Conservation (phyloP, 139 green algal species). For the Chlorella sp. region DNA sequence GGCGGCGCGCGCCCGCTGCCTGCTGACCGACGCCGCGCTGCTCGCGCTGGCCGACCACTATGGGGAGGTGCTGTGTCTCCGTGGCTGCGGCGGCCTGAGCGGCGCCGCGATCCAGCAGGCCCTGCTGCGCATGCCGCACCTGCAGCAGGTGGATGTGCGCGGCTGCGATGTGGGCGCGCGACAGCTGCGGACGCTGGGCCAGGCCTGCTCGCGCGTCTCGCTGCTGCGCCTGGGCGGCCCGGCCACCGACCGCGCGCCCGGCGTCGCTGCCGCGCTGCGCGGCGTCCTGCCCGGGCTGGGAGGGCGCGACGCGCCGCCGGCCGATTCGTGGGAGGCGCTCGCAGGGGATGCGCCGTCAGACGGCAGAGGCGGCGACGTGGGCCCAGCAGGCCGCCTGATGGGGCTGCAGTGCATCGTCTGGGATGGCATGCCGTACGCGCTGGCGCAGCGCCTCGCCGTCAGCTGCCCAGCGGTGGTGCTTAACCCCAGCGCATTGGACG, state of each 20-base stretch:
- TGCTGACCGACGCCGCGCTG: slow-evolving; percentile 17
- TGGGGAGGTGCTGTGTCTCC: slow-evolving; percentile 3
- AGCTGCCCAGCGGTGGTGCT: slow-evolving; percentile 12
- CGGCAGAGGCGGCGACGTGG: slow-evolving; percentile 7
- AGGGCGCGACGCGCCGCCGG: neutral
- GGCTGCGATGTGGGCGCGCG: neutral
- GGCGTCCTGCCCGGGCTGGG: slow-evolving; percentile 8
- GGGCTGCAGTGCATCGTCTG: slow-evolving; percentile 17
- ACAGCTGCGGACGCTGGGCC: slow-evolving; percentile 16
- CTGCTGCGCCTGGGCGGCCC: slow-evolving; percentile 22
- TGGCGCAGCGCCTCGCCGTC: neutral
- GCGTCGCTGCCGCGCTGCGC: neutral
- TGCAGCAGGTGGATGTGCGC: slow-evolving; percentile 2
- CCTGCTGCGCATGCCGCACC: slow-evolving; percentile 6
- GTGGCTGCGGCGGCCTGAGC: neutral
- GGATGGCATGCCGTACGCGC: slow-evolving; percentile 3
- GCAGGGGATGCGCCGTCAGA: neutral
- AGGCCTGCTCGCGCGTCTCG: neutral
- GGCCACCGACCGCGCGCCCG: neutral
- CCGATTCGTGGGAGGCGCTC: slow-evolving; percentile 11
- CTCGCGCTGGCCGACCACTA: slow-evolving; percentile 8
- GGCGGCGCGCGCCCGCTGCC: slow-evolving; percentile 3
- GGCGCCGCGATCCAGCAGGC: neutral
- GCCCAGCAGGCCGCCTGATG: neutral
- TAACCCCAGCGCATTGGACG: slow-evolving; percentile 1